phyloP scores from a whole-genome alignment of 2,329 filamentous ascomycete species.

The Nemania serpens region DNA sequence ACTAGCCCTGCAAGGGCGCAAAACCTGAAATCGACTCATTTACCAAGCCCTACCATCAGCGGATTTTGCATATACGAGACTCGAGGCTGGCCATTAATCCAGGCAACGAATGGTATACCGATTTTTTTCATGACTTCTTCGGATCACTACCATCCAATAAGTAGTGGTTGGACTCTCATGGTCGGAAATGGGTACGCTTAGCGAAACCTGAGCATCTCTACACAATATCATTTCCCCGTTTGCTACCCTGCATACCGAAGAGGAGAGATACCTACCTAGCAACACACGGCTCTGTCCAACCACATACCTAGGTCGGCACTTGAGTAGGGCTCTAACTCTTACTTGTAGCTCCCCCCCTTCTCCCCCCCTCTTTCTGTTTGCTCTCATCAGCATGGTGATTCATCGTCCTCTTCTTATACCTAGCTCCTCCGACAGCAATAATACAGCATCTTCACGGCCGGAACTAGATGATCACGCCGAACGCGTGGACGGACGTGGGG shows the following conservation, averaged over 20 bases:
- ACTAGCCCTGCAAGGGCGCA: too few species aligned
- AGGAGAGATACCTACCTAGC: neutral
- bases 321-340: neutral
- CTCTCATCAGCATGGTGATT: neutral
- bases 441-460: neutral
- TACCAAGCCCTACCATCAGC: neutral
- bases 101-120: too few species aligned
- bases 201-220: conserved; percentile 2
- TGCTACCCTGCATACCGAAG: neutral
- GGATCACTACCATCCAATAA: neutral
- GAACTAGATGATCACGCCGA: neutral
- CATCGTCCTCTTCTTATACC: neutral
- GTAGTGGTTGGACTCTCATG: neutral
- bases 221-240: neutral
- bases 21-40: too few species aligned
- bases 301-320: neutral
- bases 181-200: conserved; percentile 13
- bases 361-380: too few species aligned
- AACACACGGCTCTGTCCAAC: neutral
- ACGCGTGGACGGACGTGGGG: neutral
- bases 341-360: neutral
- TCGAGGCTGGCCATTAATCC: neutral
- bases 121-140: neutral
- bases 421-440: neutral
- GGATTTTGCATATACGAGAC: neutral